Conservation (phyloP, 2,329 filamentous ascomycete species). For the Sarocladium brachiariae region DNA sequence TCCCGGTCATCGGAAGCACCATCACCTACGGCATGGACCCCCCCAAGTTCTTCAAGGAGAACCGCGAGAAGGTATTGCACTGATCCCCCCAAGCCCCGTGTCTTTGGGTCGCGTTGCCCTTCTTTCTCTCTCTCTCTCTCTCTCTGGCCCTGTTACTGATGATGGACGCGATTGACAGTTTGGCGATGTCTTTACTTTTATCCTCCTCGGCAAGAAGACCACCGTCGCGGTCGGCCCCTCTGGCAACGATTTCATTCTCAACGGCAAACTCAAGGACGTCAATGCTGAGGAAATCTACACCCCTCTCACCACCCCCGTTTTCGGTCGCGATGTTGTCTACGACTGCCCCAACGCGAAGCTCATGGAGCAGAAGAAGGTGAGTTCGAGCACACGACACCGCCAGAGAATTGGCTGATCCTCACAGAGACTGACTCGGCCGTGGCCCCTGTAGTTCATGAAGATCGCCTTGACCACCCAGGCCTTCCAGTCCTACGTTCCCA, state of each 20-base stretch:
- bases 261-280: slow-evolving; percentile 83
- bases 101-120: too few species aligned
- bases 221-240: slow-evolving; percentile 76
- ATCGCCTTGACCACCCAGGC: slow-evolving; percentile 69
- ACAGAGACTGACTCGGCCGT: background rate
- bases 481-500: slow-evolving; percentile 67
- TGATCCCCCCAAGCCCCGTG: background rate
- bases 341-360: slow-evolving; percentile 87
- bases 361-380: slow-evolving; percentile 93
- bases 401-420: background rate
- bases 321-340: slow-evolving; percentile 82
- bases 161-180: slow-evolving; percentile 43
- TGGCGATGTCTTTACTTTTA: slow-evolving; percentile 84
- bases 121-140: too few species aligned
- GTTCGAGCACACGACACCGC: slow-evolving; percentile 12
- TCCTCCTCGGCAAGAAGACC: slow-evolving; percentile 82
- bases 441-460: slow-evolving; percentile 62
- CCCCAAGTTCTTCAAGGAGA: slow-evolving; percentile 74
- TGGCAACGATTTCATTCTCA: slow-evolving; percentile 87
- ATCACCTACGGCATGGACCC: slow-evolving; percentile 94
- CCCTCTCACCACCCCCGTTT: slow-evolving; percentile 64
- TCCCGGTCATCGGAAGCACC: slow-evolving; percentile 83
- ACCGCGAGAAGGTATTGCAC: slow-evolving; percentile 62
- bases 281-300: slow-evolving; percentile 88
- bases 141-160: background rate